Evolutionary conservation across 2,329 filamentous ascomycete genomes (phyloP), one percentile per base, ranked within the genome.

Genomic region (Fusarium nisikadoi): DNA sequence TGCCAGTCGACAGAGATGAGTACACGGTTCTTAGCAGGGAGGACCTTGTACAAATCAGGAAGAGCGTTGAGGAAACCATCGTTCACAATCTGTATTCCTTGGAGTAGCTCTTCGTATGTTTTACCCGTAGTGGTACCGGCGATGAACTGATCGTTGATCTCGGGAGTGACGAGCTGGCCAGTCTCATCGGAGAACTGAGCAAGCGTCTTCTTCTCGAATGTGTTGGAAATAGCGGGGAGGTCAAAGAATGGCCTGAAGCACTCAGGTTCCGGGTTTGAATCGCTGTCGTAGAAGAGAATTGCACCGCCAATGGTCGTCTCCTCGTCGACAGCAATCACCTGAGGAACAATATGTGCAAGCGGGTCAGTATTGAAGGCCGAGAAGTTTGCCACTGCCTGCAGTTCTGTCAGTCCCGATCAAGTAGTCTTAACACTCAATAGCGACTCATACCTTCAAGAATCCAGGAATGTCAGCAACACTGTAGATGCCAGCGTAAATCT

Each of bases 271-370:
- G 70, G 27, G 6, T 61, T 10, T 0, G 53, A 70, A 5, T 70
- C 70, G n/a, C 70, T 72, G 8, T 73, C 65, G 6, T 72, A 73
- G 16, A 60, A 73, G 6, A 73, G 61, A 14, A 73, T 73, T 4
- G 54, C 70, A 0, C 47, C 70, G 1, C 70, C 70, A 35, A 73
- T 66, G 5, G 35, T 72, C 0, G 70, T 73, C 29, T 67, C 10
- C 12, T 73, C 70, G 4, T 73, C 70, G 1, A 64, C 62, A 0
- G 70, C 70, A 20, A 72, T 69, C 0, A 73, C 70, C 14, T 73
- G 70, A 3, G 70, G 70, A 7, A 73, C 70, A 1, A 73, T 62
- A 8, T 72, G 70, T 5, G 70, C 65, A 4, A 72, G 70, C 5
- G 65, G 65, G 4, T 73, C 65, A 7, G 54, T 73, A 36, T 72